Evolutionary conservation across 768 basidiomycete species (phyloP).

Genomic region (Auricularia sp.): DNA sequence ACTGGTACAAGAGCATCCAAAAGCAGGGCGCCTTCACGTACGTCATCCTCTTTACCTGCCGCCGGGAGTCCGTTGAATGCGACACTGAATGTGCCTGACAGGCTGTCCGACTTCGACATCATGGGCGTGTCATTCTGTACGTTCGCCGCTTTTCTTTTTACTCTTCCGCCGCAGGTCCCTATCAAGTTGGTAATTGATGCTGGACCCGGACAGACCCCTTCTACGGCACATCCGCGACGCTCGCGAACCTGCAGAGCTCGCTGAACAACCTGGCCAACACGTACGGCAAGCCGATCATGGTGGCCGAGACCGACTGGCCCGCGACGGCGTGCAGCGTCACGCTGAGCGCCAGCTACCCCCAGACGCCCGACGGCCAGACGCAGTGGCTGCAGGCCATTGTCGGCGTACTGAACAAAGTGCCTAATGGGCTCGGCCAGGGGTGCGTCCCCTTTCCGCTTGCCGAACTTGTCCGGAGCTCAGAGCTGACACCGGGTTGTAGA

Average conservation of each 20-base stretch:
- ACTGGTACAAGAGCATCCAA: constrained; percentile 44
- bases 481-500: background rate
- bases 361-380: constrained; percentile 41
- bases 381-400: constrained; percentile 43
- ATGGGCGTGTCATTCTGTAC: constrained; percentile 50
- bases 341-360: constrained; percentile 37
- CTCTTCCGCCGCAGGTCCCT: background rate
- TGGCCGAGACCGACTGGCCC: constrained; percentile 60
- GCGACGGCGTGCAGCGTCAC: constrained; percentile 32
- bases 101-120: constrained; percentile 41
- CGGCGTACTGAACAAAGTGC: constrained; percentile 32
- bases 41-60: constrained; percentile 38
- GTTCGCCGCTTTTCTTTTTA: background rate
- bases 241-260: constrained; percentile 37
- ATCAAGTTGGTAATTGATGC: no score
- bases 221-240: constrained; percentile 48
- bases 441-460: constrained; percentile 22
- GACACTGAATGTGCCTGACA: constrained; percentile 35
- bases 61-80: no score
- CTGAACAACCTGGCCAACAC: constrained; percentile 39
- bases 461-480: constrained; percentile 11
- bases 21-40: constrained; percentile 45
- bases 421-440: constrained; percentile 27
- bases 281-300: constrained; percentile 44
- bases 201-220: constrained; percentile 31